Base-by-base conservation (phyloP, 116 monocot species). In the Cymodocea nodosa region DNA sequence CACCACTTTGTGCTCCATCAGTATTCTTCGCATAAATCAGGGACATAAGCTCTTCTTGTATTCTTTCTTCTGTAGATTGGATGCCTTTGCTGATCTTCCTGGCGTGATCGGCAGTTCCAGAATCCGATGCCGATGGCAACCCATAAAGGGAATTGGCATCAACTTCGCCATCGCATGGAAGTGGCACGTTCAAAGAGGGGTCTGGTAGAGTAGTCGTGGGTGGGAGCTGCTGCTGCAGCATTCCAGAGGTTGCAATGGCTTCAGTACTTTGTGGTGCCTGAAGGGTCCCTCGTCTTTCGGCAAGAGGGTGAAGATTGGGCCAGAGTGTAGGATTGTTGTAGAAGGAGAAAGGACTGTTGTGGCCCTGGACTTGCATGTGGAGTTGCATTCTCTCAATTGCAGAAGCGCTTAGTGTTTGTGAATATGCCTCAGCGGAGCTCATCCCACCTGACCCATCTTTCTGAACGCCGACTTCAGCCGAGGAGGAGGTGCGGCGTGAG, bases 381-480 rank as follows among this genome's bases (percentile, higher is more conserved):
- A 92, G 92, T 65, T 83, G 92, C 68, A 85, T 77, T 62, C 87
- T 85, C 65, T 85, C 92, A 2, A 81, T n/a, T 5, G 93, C 88
- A 3, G 93, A 81, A 3, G 81, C 36, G 57, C 83, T 83, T 51
- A 92, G 56, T 66, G 66, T 24, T 11, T 52, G 66, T n/a, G 30
- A 66, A 52, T 8, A 11, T 37, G 44, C 8, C 17, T 13, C 62
- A 5, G 39, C 2, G 18, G 62, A 39, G 62, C 39, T 39, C 17
- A 20, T 65, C 50, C 50, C 50, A 50, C 24, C 65, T 65, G 23
- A 15, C 1, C 16, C 24, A 15, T 50, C 65, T 51, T 51, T 65
- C 51, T 50, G 62, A 6, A 39, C 13, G 35, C 16, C 11, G 60
- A 61, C 15, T 34, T 35, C 14, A n/a, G 35, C 19, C 6, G 65